Evolutionary conservation across 495 filamentous ascomycete genomes (phyloP), one percentile per base, ranked within the genome.

Genomic region (Penicillium maclennaniae): DNA sequence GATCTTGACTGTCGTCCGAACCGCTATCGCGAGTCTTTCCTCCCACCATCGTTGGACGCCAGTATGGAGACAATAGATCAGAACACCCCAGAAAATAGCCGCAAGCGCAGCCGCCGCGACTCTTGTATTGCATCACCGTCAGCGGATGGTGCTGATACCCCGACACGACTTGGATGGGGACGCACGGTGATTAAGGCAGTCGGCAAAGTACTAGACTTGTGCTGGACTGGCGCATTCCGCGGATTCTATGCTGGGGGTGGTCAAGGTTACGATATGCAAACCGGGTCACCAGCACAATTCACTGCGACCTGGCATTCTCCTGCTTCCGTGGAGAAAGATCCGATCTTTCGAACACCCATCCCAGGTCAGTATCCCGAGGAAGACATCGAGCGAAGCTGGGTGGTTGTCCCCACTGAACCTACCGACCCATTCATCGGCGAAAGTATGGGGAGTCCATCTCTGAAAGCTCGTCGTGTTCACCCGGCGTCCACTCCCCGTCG

Each of bases 161-260:
- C 49, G 28, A 50, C 43, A 17, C 60, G 60, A 25, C 47, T 65
- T 19, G 69, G 77, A 58, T 76, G 75, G 74, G 74, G 72, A 15
- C 76, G 61, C 39, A 69, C 70, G 5, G 75, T 80, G 23, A 71
- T 82, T 40, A 74, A 75, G 28, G 80, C 87, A 23, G 84, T 90
- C 7, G 88, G 88, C 7, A 92, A 85, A 65, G 83, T 93, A 8
- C 88, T 87, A 75, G 80, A 91, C 61, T 90, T 95, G 54, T 93
- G 90, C 76, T 87, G 77, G 61, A 74, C 76, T 1, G 80, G 82
- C 9, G 80, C 86, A 0, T 92, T 96, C 63, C 74, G 77, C 43
- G 91, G 91, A 0, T 96, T 96, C 69, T 85, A 92, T 50, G 87
- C 90, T 14, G 91, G 89, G 21, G 90, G 87, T 16, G 91, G 91